Evolutionary conservation across 345 rosid species (phyloP).

Genomic region (Anastatica hierochuntica): DNA sequence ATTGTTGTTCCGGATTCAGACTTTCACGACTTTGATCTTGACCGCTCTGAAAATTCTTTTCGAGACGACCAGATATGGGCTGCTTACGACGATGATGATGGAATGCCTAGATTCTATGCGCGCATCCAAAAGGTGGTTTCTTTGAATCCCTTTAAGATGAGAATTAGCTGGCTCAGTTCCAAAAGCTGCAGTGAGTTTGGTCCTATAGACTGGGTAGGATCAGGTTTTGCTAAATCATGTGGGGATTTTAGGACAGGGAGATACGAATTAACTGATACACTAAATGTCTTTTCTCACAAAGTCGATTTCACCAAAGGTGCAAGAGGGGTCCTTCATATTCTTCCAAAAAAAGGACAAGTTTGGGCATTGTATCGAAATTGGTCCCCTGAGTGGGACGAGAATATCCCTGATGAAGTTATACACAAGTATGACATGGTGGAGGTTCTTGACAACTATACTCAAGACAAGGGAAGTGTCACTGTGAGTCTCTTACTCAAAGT

Average conservation of each 20-base stretch:
- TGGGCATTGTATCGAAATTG: slow-evolving; percentile 93
- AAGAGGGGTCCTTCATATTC: slow-evolving; percentile 56
- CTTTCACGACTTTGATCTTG: slow-evolving; percentile 82
- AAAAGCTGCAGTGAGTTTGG: slow-evolving; percentile 58
- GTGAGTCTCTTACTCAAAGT: slow-evolving; percentile 66
- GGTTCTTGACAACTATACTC: slow-evolving; percentile 62
- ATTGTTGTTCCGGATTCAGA: slow-evolving; percentile 88
- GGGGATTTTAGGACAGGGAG: slow-evolving; percentile 72
- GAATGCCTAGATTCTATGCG: slow-evolving; percentile 96
- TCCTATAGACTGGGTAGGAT: slow-evolving; percentile 56
- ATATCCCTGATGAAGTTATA: slow-evolving; percentile 53
- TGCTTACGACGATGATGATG: slow-evolving; percentile 84
- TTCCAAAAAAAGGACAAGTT: slow-evolving; percentile 70
- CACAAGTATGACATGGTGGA: slow-evolving; percentile 89
- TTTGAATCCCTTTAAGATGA: slow-evolving; percentile 66
- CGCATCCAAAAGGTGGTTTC: slow-evolving; percentile 82
- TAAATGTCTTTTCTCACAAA: slow-evolving; percentile 80
- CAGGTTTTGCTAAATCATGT: slow-evolving; percentile 77
- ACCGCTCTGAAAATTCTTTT: slow-evolving; percentile 63
- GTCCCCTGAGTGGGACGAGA: slow-evolving; percentile 69
- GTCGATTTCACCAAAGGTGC: slow-evolving; percentile 63
- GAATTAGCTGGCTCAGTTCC: slow-evolving; percentile 89
- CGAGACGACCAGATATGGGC: slow-evolving; percentile 90
- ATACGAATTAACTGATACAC: slow-evolving; percentile 37
- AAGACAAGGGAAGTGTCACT: slow-evolving; percentile 42